Evolutionary conservation across 139 green algal genomes (phyloP), one percentile per base, ranked within the genome.

Genomic region (Chlorella sorokiniana): DNA sequence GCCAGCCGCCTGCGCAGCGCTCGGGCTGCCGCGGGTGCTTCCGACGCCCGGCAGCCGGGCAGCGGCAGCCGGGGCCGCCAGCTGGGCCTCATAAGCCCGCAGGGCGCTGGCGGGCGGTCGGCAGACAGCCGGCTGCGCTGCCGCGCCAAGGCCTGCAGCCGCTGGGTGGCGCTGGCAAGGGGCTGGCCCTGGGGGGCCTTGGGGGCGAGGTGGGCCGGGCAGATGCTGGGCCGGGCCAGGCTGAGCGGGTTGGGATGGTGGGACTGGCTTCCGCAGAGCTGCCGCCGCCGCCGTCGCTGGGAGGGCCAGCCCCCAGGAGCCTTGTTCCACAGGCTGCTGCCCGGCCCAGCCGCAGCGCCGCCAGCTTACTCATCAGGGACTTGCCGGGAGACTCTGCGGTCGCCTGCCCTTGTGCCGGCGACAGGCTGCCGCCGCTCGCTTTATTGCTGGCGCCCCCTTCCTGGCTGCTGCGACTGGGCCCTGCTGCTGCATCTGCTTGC

Each of bases 41-140:
- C 14, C 14, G 65, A 23, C 42, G 65, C 44, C 69, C 8, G 23
- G 40, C 68, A 38, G 8, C 31, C 20, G 45, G 16, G 33, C 31
- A 23, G 31, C 62, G 10, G 62, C 62, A 44, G 31, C 31, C 8
- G 62, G 62, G 3, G 29, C 62, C 35, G 38, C 65, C 7, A 5
- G 9, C 37, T 52, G 65, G 0, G 20, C 33, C 37, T 44, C 7
- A 35, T 27, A n/a, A n/a, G n/a, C n/a, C n/a, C n/a, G n/a, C n/a
- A n/a, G n/a, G n/a, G 33, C 3, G 3, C 38, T 22, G 37, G 29
- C 37, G 37, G 27, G 18, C 73, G 37, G 16, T 79, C 54, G 6
- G 29, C 51, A 20, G 73, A 79, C 25, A 79, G 37, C 23, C 51
- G 73, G 73, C 73, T 79, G 73, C 73, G 73, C 45, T 79, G 54